Evolutionary conservation across 257 asterid genomes (phyloP), one percentile per base, ranked within the genome.

Genomic region (Henckelia pumila): DNA sequence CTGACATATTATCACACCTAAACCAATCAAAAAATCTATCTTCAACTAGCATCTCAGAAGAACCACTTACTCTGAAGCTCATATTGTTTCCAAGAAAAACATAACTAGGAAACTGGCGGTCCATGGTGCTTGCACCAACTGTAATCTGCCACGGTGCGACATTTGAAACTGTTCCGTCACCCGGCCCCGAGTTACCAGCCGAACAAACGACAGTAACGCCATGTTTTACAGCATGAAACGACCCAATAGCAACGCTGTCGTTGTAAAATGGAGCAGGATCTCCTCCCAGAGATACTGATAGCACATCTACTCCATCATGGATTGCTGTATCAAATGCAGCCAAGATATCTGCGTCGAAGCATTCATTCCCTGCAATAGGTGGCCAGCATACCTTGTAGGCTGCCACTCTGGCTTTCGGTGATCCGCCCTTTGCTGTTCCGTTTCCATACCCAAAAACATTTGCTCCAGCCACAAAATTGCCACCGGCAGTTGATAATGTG

Each of bases 361-460:
- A 92, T 60, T 84, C 95, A 2, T 78, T 80, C 11, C 86, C 86
- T 4, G 53, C 67, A n/a, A 82, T 77, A 0, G 96, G 93, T 53
- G 98, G 89, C 89, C 89, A 89, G 73, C 98, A 92, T 29, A 91
- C 98, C 81, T 89, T 92, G 81, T 92, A 92, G 28, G 98, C 89
- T 4, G 90, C 97, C 16, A 92, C 93, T 49, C 98, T 76, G 67
- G 98, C 96, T 68, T 71, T 82, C 1, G 98, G 98, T 0, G 98
- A 92, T 23, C 98, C 97, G 0, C 98, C 98, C 66, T 89, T 89
- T 5, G 97, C 97, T 20, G 96, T 89, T 11, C 98, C 98, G 7
- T 88, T 88, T 44, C 97, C 98, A 5, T 71, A 80, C 25, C 96
- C 96, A 6, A 89, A 85, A 30, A 92, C 85, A 68, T 73, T 89